A percentile compares a stretch with the other conserved stretches of the same genome.
phyloP scores from a whole-genome alignment of 2,329 filamentous ascomycete species.

The Aspergillus uvarum region DNA sequence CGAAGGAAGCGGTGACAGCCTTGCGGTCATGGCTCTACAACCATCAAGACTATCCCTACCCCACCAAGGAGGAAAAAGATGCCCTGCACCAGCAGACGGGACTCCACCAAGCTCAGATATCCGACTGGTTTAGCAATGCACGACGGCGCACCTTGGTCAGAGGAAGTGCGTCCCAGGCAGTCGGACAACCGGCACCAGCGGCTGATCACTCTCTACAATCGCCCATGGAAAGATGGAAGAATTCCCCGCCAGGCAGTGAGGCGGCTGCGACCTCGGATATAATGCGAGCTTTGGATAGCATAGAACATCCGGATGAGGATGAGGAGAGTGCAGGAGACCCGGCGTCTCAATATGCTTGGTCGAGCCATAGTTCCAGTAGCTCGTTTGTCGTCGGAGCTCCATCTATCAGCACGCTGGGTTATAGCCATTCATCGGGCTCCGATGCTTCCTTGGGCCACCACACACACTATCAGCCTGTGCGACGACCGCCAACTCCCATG shows the following conservation, averaged over 20 bases:
- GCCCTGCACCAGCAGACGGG: slow-evolving; percentile 72
- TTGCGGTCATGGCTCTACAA: slow-evolving; percentile 78
- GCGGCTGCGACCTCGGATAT: slow-evolving; percentile 62
- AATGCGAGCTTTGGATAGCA: slow-evolving; percentile 53
- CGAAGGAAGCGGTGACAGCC: slow-evolving; percentile 61
- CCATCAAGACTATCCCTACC: slow-evolving; percentile 78
- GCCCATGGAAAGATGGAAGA: slow-evolving; percentile 64
- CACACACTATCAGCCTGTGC: not conserved
- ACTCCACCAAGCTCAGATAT: slow-evolving; percentile 77
- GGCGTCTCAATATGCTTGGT: slow-evolving; percentile 29
- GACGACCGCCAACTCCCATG: slow-evolving; percentile 16
- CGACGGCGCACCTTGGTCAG: slow-evolving; percentile 56
- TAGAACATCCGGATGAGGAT: slow-evolving; percentile 22
- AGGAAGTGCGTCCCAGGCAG: not conserved
- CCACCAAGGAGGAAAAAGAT: slow-evolving; percentile 79
- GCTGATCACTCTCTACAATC: slow-evolving; percentile 51
- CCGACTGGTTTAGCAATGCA: slow-evolving; percentile 86
- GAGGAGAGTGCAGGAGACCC: not conserved
- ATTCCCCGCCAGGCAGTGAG: slow-evolving; percentile 65
- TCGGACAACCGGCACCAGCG: too few species aligned
- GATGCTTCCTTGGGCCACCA: slow-evolving; percentile 42
- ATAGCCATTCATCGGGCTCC: slow-evolving; percentile 52
- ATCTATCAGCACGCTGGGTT: slow-evolving; percentile 52
- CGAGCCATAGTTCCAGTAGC: slow-evolving; percentile 48
- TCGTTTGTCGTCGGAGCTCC: slow-evolving; percentile 50